phyloP scores from a whole-genome alignment of 306 rosid species.

The Begonia loranthoides region DNA sequence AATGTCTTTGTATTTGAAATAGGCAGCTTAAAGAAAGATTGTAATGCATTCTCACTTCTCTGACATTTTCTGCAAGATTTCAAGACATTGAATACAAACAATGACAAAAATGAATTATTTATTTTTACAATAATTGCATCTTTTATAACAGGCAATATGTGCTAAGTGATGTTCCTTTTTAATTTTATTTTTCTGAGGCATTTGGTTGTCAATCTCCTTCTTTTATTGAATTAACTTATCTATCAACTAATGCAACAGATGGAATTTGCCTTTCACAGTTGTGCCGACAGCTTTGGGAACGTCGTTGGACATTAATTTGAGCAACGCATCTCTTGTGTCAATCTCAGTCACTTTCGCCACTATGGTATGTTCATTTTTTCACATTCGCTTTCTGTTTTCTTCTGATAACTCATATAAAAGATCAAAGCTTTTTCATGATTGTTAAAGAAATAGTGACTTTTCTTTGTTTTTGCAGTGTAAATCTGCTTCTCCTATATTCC shows the following conservation, averaged over 20 bases:
- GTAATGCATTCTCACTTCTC: too few relatives aligned
- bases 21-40: too few relatives aligned
- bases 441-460: neutral
- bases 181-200: slow-evolving; percentile 8
- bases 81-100: too few relatives aligned
- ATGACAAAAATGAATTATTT: too few relatives aligned
- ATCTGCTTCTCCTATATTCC: slow-evolving; percentile 98
- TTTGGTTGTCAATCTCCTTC: slow-evolving; percentile 10
- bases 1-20: too few relatives aligned
- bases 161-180: neutral
- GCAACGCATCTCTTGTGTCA: slow-evolving; percentile 93
- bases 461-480: slow-evolving; percentile 66
- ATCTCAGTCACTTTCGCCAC: slow-evolving; percentile 98
- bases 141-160: too few relatives aligned
- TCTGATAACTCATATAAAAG: neutral
- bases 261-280: slow-evolving; percentile 99
- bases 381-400: slow-evolving; percentile 7
- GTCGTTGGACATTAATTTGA: slow-evolving; percentile 87
- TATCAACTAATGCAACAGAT: slow-evolving; percentile 99
- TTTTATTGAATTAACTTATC: slow-evolving; percentile 58
- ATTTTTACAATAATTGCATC: too few relatives aligned
- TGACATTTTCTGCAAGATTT: too few relatives aligned
- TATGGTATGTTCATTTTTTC: slow-evolving; percentile 57
- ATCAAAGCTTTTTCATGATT: neutral
- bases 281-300: slow-evolving; percentile 97